These are phyloP conservation scores for Sonneratia alba DNA, from an alignment of 345 rosid genomes.

Conservation along the genomic window DNA sequence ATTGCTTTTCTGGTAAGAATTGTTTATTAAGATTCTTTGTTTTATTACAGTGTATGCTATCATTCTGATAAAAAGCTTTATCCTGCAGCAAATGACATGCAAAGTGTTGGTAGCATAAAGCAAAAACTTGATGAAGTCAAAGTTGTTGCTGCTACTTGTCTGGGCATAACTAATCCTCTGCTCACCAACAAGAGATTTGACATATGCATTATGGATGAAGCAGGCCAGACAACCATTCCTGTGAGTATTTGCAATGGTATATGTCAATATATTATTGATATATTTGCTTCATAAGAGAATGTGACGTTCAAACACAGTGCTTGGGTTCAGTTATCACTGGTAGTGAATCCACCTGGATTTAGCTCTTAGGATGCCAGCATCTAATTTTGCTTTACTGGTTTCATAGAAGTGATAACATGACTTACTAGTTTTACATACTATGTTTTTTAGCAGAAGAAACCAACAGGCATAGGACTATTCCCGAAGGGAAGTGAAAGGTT, in stretches of 20 bases:
- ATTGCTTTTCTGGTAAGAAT: constrained; percentile 65
- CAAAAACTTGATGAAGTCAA: constrained; percentile 58
- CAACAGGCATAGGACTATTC: background rate
- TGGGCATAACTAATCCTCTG: constrained; percentile 82
- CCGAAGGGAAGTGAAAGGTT: background rate
- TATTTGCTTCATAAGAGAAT: background rate
- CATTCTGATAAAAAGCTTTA: constrained; percentile 13
- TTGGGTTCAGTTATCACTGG: background rate
- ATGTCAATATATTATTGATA: background rate
- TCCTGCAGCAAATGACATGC: constrained; percentile 41
- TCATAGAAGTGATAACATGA: background rate
- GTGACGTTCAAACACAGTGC: background rate
- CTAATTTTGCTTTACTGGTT: background rate
- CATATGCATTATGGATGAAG: constrained; percentile 95
- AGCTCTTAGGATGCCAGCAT: background rate
- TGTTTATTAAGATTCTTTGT: constrained; percentile 7
- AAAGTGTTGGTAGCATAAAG: constrained; percentile 61
- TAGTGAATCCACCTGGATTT: background rate
- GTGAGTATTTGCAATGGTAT: constrained; percentile 33
- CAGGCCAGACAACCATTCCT: constrained; percentile 91
- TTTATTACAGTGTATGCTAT: background rate
- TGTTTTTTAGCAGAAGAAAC: background rate
- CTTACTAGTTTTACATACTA: background rate
- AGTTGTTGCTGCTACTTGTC: constrained; percentile 90
- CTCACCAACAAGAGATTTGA: constrained; percentile 81